Evolutionary conservation across 768 basidiomycete genomes (phyloP).

Genomic region (Tylopilus plumbeoviolaceoides): DNA sequence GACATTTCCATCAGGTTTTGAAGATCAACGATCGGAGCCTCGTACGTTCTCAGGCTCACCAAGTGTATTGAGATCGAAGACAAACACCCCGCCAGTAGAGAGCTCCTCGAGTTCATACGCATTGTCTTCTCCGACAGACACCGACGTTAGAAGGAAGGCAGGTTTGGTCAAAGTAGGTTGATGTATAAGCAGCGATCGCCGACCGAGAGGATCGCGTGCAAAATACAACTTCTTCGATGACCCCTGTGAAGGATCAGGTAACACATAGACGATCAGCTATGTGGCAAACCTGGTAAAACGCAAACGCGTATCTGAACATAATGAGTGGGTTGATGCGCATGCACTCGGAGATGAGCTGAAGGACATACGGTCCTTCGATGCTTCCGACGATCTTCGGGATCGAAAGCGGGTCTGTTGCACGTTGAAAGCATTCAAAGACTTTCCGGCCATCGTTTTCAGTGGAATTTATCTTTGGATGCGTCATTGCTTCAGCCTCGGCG

Average conservation of each 20-base stretch:
- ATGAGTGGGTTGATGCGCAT: neutral
- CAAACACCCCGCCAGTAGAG: constrained; percentile 52
- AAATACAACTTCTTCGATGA: constrained; percentile 54
- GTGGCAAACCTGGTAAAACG: constrained; percentile 66
- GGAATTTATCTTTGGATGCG: constrained; percentile 41
- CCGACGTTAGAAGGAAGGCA: constrained; percentile 62
- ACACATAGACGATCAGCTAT: neutral
- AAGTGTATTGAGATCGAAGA: constrained; percentile 41
- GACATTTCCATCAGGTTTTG: neutral
- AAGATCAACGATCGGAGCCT: neutral
- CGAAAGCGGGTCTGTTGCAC: constrained; percentile 29
- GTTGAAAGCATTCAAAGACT: constrained; percentile 36
- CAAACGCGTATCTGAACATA: constrained; percentile 66
- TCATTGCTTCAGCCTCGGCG: constrained; percentile 13
- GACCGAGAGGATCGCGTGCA: constrained; percentile 78
- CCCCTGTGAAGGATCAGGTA: constrained; percentile 32
- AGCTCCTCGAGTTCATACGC: constrained; percentile 59
- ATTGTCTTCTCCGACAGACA: constrained; percentile 47
- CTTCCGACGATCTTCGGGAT: constrained; percentile 49
- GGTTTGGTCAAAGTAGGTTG: constrained; percentile 46
- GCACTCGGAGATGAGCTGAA: neutral
- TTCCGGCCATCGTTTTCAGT: constrained; percentile 73
- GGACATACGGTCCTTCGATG: constrained; percentile 79
- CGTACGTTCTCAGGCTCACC: constrained; percentile 24
- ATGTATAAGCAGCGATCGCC: constrained; percentile 79